Conservation (phyloP, 345 rosid species). For the Melaleuca quinquenervia region DNA sequence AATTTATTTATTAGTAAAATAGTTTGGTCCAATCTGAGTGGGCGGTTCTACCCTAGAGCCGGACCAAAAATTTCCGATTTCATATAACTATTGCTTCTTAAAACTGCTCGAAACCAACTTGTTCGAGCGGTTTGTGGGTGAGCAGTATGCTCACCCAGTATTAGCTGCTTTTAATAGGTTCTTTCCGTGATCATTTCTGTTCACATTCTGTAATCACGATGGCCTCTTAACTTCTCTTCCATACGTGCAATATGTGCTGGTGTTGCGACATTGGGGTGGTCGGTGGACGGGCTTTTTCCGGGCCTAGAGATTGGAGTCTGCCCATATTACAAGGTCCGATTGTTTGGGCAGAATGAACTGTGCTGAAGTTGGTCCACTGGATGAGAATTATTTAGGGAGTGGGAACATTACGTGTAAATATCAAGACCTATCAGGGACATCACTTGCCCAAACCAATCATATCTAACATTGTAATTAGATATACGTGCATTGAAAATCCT, state of each 20-base stretch:
- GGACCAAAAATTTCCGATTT: too few species aligned
- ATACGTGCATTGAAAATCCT: too few species aligned
- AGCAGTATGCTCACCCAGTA: too few species aligned
- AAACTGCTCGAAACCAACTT: too few species aligned
- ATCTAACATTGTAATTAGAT: not conserved
- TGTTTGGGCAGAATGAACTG: not conserved
- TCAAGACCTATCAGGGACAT: not conserved
- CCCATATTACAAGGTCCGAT: not conserved
- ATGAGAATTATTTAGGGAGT: not conserved
- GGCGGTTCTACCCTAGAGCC: too few species aligned
- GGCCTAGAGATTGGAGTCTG: not conserved
- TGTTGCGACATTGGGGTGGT: not conserved
- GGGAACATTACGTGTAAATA: not conserved
- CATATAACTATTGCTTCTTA: too few species aligned
- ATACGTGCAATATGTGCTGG: not conserved
- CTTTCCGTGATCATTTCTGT: not conserved
- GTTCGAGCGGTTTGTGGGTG: too few species aligned
- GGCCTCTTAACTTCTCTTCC: not conserved
- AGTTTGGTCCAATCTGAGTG: too few species aligned
- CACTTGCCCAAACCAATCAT: not conserved
- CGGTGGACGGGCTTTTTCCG: not conserved
- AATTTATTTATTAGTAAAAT: too few species aligned
- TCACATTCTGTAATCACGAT: not conserved
- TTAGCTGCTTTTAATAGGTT: not conserved
- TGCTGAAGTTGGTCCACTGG: not conserved